Conservation (phyloP, 2,329 filamentous ascomycete genomes). For the Parascedosporium putredinis region DNA sequence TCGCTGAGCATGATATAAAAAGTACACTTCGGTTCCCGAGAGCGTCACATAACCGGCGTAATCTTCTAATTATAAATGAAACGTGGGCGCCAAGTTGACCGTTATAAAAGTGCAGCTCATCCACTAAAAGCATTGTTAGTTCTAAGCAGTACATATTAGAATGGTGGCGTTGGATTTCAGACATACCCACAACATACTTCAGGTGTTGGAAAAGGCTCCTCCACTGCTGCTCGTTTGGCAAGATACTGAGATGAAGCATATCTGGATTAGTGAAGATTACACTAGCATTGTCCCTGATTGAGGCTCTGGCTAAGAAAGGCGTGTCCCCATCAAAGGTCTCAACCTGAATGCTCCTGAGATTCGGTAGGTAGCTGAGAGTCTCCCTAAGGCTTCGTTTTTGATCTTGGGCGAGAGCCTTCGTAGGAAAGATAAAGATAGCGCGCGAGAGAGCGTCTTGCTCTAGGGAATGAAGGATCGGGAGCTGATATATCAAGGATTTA, state of each 20-base stretch:
- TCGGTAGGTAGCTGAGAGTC: constrained; percentile 69
- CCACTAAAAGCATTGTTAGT: constrained; percentile 36
- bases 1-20: constrained; percentile 94
- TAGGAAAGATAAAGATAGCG: constrained; percentile 97
- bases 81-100: constrained; percentile 90
- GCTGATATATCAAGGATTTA: constrained; percentile 95
- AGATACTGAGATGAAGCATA: constrained; percentile 89
- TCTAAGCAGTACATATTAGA: not conserved
- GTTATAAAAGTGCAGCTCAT: constrained; percentile 94
- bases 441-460: constrained; percentile 67
- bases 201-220: constrained; percentile 79
- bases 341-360: constrained; percentile 63
- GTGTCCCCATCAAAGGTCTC: constrained; percentile 97
- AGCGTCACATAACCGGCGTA: constrained; percentile 80
- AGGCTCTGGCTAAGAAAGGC: constrained; percentile 64
- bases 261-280: constrained; percentile 98
- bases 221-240: constrained; percentile 88
- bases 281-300: constrained; percentile 75
- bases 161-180: not conserved
- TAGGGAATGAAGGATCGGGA: constrained; percentile 79
- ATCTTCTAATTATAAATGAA: constrained; percentile 83
- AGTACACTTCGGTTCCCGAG: constrained; percentile 76
- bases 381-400: constrained; percentile 83
- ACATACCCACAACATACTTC: constrained; percentile 67
- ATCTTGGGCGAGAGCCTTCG: constrained; percentile 91